Conservation (phyloP, 192 early-diverging fungal species). For the Backusella tarrabulga region DNA sequence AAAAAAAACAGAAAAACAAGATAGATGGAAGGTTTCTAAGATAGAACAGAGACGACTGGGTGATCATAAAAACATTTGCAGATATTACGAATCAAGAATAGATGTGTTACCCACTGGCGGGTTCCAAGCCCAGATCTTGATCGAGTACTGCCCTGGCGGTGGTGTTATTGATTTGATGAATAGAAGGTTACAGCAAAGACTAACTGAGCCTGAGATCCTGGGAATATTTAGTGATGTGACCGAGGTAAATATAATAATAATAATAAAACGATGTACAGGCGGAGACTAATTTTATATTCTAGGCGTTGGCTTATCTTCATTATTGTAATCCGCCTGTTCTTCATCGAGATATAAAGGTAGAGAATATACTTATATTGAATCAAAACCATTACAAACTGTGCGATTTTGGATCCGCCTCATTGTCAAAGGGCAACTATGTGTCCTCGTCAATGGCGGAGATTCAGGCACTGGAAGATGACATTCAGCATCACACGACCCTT, state of each 20-base stretch:
- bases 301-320: slow-evolving; percentile 92
- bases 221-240: slow-evolving; percentile 86
- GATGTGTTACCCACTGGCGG: slow-evolving; percentile 54
- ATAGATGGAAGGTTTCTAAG: not conserved
- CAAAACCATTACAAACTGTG: slow-evolving; percentile 81
- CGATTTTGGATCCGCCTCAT: slow-evolving; percentile 93
- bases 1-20: not conserved
- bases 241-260: slow-evolving; percentile 50
- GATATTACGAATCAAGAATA: slow-evolving; percentile 72
- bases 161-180: slow-evolving; percentile 88
- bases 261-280: not conserved
- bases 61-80: slow-evolving; percentile 82
- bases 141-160: slow-evolving; percentile 90
- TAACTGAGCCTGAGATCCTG: slow-evolving; percentile 84
- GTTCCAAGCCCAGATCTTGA: slow-evolving; percentile 84
- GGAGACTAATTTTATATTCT: not conserved
- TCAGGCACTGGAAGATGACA: slow-evolving; percentile 82
- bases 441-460: slow-evolving; percentile 66
- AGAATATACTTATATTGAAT: slow-evolving; percentile 72
- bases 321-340: slow-evolving; percentile 78
- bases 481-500: slow-evolving; percentile 85
- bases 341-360: slow-evolving; percentile 86
- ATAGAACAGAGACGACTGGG: slow-evolving; percentile 56
- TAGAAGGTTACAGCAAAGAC: slow-evolving; percentile 63
- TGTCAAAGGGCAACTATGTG: slow-evolving; percentile 50